Base-by-base conservation (phyloP, 2,329 filamentous ascomycete genomes). In the Helotiales sp. region DNA sequence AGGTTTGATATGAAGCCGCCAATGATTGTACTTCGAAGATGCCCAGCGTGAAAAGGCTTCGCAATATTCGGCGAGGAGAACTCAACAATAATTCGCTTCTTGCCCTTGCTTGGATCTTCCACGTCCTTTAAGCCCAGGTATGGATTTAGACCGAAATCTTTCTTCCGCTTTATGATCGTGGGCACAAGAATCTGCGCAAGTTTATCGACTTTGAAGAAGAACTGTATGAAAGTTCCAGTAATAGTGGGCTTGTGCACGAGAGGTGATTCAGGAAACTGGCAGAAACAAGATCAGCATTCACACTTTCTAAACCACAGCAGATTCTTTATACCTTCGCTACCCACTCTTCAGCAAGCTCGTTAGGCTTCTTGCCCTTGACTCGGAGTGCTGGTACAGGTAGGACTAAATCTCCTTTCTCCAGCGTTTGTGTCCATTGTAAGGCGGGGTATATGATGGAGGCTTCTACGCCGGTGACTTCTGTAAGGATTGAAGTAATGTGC, bases 31-130 rank as follows among this genome's bases (percentile, higher is more conserved):
- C 86, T 90, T 66, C 88, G 81, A 65, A 92, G 76, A 75, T 93
- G 88, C 5, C 86, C 86, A 22, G 86, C 87, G 69, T 90, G 86
- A 74, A 92, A 91, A 22, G 87, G 90, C 75, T 93, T 93, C 46
- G 90, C 90, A 59, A 95, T 92, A 72, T 95, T 95, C 51, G 91
- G 90, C 7, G 88, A 92, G 7, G 88, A 91, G 74, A 93, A 95
- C 69, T 95, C 90, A 67, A 95, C 82, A 52, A 95, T 83, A 44
- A 87, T 80, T 67, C 72, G 76, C 67, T 77, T 79, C 60, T 66
- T 66, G 29, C 75, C 75, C 44, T 75, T 72, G 12, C 72, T 79
- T 7, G 84, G 79, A 69, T 90, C 81, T 22, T 78, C 75, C 34
- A 82, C 79, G 68, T 91, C 85, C 63, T 79, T 80, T 33, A 87